Percentiles rank a stretch among this genome's conserved stretches.
These are phyloP conservation scores for Kwoniella sp. DNA, from an alignment of 768 basidiomycete species.

Conservation along the genomic window DNA sequence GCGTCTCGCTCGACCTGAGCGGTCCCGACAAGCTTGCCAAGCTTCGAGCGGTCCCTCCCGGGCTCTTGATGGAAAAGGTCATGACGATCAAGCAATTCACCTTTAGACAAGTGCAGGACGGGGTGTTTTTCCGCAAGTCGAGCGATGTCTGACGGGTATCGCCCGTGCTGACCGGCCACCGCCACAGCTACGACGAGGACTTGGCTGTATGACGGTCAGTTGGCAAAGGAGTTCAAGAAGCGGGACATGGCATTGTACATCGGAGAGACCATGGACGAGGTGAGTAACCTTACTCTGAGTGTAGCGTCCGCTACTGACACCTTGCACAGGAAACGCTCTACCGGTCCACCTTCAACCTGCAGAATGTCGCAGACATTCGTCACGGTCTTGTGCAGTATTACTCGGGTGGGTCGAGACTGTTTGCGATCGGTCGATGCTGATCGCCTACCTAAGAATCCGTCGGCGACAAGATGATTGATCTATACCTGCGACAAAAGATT, in stretches of 20 bases:
- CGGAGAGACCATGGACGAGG: slow-evolving; percentile 17
- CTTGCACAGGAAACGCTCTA: slow-evolving; percentile 7
- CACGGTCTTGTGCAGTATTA: slow-evolving; percentile 11
- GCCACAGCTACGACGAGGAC: slow-evolving; percentile 2
- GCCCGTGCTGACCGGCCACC: too few species aligned
- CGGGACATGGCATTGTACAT: slow-evolving; percentile 19
- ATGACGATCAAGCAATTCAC: slow-evolving; percentile 21
- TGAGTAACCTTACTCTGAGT: neutral
- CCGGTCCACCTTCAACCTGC: slow-evolving; percentile 1
- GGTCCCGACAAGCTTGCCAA: slow-evolving; percentile 9
- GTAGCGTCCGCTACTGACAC: neutral
- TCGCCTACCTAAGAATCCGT: slow-evolving; percentile 3
- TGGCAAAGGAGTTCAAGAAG: slow-evolving; percentile 14
- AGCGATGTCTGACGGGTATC: neutral
- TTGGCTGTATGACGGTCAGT: slow-evolving; percentile 9
- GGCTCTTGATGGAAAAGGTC: slow-evolving; percentile 8
- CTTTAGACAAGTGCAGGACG: slow-evolving; percentile 14
- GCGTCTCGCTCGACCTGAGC: slow-evolving; percentile 3
- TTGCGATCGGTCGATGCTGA: too few species aligned
- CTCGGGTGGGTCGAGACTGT: neutral
- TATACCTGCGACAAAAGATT: slow-evolving; percentile 11
- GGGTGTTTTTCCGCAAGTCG: slow-evolving; percentile 16
- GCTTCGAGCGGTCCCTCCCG: slow-evolving; percentile 11
- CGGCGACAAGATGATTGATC: slow-evolving; percentile 8
- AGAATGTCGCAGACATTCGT: neutral